These are phyloP conservation scores for Kazachstania africana DNA, from an alignment of 805 yeast species.

Conservation along the genomic window DNA sequence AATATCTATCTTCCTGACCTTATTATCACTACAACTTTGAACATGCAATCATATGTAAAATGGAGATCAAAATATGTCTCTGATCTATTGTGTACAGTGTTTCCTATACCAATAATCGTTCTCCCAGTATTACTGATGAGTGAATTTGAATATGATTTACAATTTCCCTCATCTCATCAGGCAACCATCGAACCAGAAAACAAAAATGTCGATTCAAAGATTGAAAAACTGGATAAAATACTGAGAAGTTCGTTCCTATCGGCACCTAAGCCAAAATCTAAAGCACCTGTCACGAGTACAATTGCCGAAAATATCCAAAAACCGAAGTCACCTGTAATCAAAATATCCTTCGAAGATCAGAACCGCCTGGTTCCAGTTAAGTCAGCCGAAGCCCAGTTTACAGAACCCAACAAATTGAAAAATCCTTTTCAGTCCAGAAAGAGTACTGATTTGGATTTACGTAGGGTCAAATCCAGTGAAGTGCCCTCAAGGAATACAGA, in stretches of 20 bases:
- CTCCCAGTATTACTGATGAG: constrained; percentile 21
- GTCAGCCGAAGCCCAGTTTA: neutral
- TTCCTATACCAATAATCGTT: constrained; percentile 22
- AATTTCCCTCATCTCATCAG: neutral
- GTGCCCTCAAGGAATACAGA: neutral
- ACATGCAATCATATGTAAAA: constrained; percentile 4
- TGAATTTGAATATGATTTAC: constrained; percentile 16
- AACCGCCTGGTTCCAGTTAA: neutral
- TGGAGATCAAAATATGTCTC: constrained; percentile 18
- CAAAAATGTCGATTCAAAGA: neutral
- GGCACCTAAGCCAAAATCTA: neutral
- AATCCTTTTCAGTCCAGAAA: no score
- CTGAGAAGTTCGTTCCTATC: neutral
- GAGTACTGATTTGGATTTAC: neutral
- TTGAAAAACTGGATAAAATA: neutral
- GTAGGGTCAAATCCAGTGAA: neutral
- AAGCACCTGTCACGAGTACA: no score
- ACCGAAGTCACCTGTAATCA: neutral
- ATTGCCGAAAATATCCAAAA: neutral
- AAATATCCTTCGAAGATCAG: no score
- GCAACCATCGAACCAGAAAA: no score
- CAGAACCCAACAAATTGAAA: no score
- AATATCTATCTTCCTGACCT: constrained; percentile 26
- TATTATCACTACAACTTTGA: constrained; percentile 16
- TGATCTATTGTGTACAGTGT: constrained; percentile 16